A percentile compares a stretch with the other conserved stretches of the same genome.
Conservation (phyloP, 1,284 basidiomycete genomes). For the Cryptococcus sp. region DNA sequence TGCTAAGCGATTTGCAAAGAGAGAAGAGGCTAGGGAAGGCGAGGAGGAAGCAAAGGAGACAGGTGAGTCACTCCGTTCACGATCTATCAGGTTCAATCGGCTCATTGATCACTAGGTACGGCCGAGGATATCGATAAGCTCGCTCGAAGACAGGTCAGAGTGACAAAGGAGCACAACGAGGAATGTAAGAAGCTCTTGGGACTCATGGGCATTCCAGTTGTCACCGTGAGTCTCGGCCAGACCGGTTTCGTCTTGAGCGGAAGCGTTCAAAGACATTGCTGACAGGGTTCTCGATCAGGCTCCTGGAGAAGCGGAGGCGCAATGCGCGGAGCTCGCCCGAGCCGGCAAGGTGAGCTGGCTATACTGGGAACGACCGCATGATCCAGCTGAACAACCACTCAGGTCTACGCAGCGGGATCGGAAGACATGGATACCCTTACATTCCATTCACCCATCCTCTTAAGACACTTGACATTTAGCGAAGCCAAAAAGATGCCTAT, state of each 20-base stretch:
- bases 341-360: conserved; percentile 73
- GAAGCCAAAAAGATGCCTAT: conserved; percentile 99
- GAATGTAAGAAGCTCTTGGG: conserved; percentile 85
- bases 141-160: conserved; percentile 87
- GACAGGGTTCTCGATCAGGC: conserved; percentile 62
- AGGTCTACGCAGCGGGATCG: conserved; percentile 95
- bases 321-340: conserved; percentile 94
- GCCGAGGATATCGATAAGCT: conserved; percentile 90
- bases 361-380: neutral
- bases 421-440: conserved; percentile 99
- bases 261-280: conserved; percentile 11
- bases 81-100: neutral
- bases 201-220: conserved; percentile 96
- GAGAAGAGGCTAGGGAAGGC: conserved; percentile 91
- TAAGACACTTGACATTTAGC: conserved; percentile 96
- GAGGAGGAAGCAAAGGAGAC: conserved; percentile 96
- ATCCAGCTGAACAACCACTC: conserved; percentile 1
- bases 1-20: conserved; percentile 83
- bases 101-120: conserved; percentile 59
- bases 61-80: conserved; percentile 54
- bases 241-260: neutral
- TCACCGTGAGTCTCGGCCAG: conserved; percentile 63
- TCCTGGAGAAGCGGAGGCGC: conserved; percentile 97
- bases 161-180: conserved; percentile 94
- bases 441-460: conserved; percentile 86